A percentile compares a stretch with the other conserved stretches of the same genome.
These are phyloP conservation scores for Protea cynaroides DNA, from an alignment of 164 flowering plant genomes.

Conservation along the genomic window DNA sequence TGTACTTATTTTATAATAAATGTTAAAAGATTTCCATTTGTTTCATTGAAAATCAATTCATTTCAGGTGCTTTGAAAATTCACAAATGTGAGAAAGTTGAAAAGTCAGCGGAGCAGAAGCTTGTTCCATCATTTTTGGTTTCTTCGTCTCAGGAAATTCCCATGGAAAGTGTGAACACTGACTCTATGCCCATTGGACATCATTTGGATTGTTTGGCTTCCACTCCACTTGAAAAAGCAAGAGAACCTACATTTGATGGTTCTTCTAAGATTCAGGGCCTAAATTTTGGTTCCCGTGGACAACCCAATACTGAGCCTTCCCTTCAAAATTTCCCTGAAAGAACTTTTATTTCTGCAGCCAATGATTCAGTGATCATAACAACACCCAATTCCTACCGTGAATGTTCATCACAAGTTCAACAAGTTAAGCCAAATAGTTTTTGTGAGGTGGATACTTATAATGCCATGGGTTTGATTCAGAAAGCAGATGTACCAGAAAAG, in stretches of 20 bases:
- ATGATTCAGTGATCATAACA: neutral
- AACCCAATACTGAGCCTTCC: neutral
- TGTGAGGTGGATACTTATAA: conserved; percentile 5
- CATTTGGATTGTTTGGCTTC: conserved; percentile 1
- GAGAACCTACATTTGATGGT: neutral
- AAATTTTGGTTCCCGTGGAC: neutral
- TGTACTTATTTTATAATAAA: neutral
- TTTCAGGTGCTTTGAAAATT: conserved; percentile 26
- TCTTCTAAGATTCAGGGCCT: conserved; percentile 1
- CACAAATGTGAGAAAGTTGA: conserved; percentile 13
- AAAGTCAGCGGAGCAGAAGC: conserved; percentile 16
- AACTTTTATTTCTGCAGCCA: no score
- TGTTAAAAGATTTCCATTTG: neutral
- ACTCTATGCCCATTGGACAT: neutral
- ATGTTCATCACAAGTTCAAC: conserved; percentile 7
- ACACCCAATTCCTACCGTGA: conserved; percentile 2
- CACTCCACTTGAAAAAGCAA: neutral
- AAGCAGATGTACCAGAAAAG: conserved; percentile 2
- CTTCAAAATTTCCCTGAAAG: neutral
- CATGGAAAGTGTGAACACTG: neutral
- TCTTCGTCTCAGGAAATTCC: conserved; percentile 5
- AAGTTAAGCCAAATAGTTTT: neutral
- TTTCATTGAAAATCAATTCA: neutral
- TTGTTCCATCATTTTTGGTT: neutral
- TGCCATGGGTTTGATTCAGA: neutral